Base-by-base conservation (phyloP, 1,284 basidiomycete genomes). In the Cronartium quercuum region DNA sequence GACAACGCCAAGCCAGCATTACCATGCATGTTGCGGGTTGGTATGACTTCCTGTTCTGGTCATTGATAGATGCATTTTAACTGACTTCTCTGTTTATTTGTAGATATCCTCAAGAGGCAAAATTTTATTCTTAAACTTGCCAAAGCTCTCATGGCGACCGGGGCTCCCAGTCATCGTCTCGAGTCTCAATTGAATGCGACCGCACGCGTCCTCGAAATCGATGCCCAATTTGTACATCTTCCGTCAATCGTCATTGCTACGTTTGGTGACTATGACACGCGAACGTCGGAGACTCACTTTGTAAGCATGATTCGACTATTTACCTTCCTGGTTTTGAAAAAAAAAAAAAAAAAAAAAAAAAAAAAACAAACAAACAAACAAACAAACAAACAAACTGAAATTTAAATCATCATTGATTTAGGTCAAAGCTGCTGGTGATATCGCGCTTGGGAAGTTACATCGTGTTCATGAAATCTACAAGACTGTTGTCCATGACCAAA, bases 161-260 rank as follows among this genome's bases (percentile, higher is more conserved):
- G 92, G 24, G 90, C 91, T 24, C 92, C 91, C 3, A 91, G 91
- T 35, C 92, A 94, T 82, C 86, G 91, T 40, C 89, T 92, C 78
- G 90, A 92, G 82, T 88, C 89, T 0, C 91, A 92, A 80, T 85
- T 94, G 12, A 83, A 84, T 60, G 89, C 91, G 3, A 90, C 90
- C 6, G 89, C 91, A 0, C 85, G 88, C 24, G 91, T 92, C 71
- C 86, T 94, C 13, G 90, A 92, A 79, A 87, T 94, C 82, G 81
- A 85, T 82, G 89, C 15, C 42, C 89, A 90, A 79, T 91, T 91
- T 79, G 88, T 90, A 51, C 88, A 91, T 81, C 84, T 91, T 15
- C 91, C 91, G 6, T 87, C 86, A 12, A 87, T 91, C 78, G 90
- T 92, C 76, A 90, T 93, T 76, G 89, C 88, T 76, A 89, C 88